Percentiles rank a stretch among this genome's conserved stretches.
Conservation (phyloP, 75 land plant species). For the Pinus tabuliformis region DNA sequence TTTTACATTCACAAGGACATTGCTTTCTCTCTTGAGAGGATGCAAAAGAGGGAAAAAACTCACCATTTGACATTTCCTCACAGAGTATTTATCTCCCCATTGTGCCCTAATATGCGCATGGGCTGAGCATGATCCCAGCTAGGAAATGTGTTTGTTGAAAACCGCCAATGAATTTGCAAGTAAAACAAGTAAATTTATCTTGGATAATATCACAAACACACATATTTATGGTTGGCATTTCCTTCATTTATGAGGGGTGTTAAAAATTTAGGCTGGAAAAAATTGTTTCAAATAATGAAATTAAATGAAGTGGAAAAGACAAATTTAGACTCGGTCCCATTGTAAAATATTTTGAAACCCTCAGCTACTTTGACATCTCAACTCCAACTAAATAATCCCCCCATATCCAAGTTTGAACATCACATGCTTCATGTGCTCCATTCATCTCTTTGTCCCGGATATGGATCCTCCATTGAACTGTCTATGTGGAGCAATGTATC, state of each 20-base stretch:
- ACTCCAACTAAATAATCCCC: slow-evolving; percentile 13
- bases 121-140: slow-evolving; percentile 99
- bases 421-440: slow-evolving; percentile 10
- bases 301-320: not conserved
- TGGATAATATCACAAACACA: not conserved
- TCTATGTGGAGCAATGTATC: slow-evolving; percentile 11
- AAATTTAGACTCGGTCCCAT: slow-evolving; percentile 6
- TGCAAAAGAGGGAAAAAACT: not conserved
- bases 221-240: not conserved
- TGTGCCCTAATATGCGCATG: slow-evolving; percentile 95
- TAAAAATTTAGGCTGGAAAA: not conserved
- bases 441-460: slow-evolving; percentile 8
- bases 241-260: not conserved
- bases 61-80: slow-evolving; percentile 95
- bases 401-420: slow-evolving; percentile 7
- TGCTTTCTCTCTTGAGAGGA: not conserved
- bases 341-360: slow-evolving; percentile 4
- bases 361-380: slow-evolving; percentile 13
- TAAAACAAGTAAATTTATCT: slow-evolving; percentile 2
- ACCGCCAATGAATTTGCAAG: slow-evolving; percentile 85
- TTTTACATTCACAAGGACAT: slow-evolving; percentile 11
- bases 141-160: slow-evolving; percentile 98
- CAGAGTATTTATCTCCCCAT: slow-evolving; percentile 97
- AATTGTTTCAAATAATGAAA: not conserved
- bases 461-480: slow-evolving; percentile 14